A percentile compares a stretch with the other conserved stretches of the same genome.
Evolutionary conservation across 2,329 filamentous ascomycete species (phyloP).

Genomic region (Fonsecaea erecta): DNA sequence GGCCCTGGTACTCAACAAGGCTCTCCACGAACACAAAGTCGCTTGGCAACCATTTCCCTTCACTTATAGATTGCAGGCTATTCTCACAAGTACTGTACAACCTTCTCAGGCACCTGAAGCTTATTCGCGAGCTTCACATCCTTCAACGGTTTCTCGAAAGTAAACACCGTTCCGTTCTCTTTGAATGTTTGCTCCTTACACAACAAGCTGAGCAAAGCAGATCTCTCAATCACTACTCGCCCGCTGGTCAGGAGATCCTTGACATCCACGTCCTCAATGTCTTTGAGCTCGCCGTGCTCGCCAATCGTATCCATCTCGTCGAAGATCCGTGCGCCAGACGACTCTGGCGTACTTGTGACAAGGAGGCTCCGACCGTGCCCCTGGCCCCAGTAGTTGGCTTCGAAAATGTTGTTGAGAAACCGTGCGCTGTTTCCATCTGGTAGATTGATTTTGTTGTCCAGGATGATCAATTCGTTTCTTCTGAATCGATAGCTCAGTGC

Average conservation of each 20-base stretch:
- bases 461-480: conserved; percentile 82
- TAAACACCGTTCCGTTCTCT: conserved; percentile 2
- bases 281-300: conserved; percentile 70
- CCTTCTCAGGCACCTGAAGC: conserved; percentile 6
- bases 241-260: conserved; percentile 89
- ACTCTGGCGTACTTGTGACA: conserved; percentile 59
- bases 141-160: conserved; percentile 1
- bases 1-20: too few relatives aligned
- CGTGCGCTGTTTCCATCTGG: conserved; percentile 59
- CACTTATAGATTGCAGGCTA: neutral
- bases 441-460: conserved; percentile 74
- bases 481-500: conserved; percentile 90
- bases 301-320: conserved; percentile 65
- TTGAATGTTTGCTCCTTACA: neutral
- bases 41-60: too few relatives aligned
- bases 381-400: conserved; percentile 71
- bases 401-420: conserved; percentile 71
- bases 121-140: neutral
- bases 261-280: conserved; percentile 83
- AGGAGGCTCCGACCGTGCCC: conserved; percentile 73
- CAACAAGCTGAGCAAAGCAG: conserved; percentile 66
- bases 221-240: conserved; percentile 82
- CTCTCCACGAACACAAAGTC: too few relatives aligned
- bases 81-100: conserved; percentile 13
- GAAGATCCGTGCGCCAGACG: conserved; percentile 55